These are phyloP conservation scores for Cylindrotheca fusiformis DNA, from an alignment of 108 stramenopile species.

Conservation along the genomic window DNA sequence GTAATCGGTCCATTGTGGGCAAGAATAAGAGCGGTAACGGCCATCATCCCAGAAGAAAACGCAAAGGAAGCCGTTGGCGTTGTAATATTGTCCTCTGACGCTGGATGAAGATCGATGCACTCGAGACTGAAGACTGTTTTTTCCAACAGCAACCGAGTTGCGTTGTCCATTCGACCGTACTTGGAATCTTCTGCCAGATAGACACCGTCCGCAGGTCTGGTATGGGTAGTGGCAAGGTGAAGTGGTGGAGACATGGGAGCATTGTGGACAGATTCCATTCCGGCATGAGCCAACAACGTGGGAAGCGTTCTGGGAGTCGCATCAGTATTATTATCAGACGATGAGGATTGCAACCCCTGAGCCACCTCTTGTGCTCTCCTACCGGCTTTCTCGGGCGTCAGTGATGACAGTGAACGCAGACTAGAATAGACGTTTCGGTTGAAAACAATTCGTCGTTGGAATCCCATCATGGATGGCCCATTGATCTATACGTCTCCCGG, in stretches of 20 bases:
- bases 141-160: slow-evolving; percentile 72
- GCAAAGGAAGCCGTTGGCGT: slow-evolving; percentile 38
- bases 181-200: slow-evolving; percentile 50
- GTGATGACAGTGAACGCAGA: neutral
- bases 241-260: slow-evolving; percentile 76
- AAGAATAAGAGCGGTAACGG: slow-evolving; percentile 64
- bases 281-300: slow-evolving; percentile 63
- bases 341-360: neutral
- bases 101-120: slow-evolving; percentile 15
- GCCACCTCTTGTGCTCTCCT: neutral
- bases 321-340: neutral
- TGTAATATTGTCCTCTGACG: no score
- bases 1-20: slow-evolving; percentile 58
- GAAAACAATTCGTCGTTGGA: no score
- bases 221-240: slow-evolving; percentile 74
- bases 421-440: no score
- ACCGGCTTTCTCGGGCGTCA: slow-evolving; percentile 7
- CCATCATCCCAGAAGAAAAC: slow-evolving; percentile 91
- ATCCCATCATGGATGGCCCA: no score
- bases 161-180: slow-evolving; percentile 76
- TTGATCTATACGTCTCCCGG: no score
- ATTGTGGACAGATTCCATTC: slow-evolving; percentile 41
- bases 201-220: slow-evolving; percentile 63
- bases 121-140: slow-evolving; percentile 57
- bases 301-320: slow-evolving; percentile 3